Base-by-base conservation (phyloP, 768 basidiomycete genomes). In the Russula earlei region DNA sequence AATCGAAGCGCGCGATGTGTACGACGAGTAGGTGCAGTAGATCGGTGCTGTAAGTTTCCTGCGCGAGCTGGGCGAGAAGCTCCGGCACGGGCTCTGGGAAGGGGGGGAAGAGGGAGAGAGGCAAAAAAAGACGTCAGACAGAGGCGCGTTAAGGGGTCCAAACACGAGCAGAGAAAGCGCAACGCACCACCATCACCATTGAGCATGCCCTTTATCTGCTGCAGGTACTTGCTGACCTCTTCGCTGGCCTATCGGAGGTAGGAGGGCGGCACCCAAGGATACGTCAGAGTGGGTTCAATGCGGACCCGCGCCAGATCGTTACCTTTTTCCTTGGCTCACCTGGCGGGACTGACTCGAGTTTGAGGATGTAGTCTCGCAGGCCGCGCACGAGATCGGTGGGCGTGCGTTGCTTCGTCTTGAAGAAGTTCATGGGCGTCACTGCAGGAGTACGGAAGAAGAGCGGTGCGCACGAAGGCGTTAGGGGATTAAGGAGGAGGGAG, bases 21-120 rank as follows among this genome's bases (percentile, higher is more conserved):
- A 82, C 74, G 31, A 98, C 84, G 58, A 96, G 80, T 36, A 82
- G 74, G 58, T 87, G 79, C 24, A 98, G 76, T 24, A 98, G 76
- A 67, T 96, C 91, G 44, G 87, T 89, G 58, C 83, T 83, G 73
- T 97, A 98, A 9, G 91, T 91, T 68, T 98, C 95, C 66, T 97
- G 93, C 0, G 95, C 89, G 11, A 98, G 82, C 68, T 97, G 94
- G 7, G 94, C 92, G 41, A 97, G 80, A 31, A 91, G 75, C 64
- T 98, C 95, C 0, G 93, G 89, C 15, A 85, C 73, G 8, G 92
- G 88, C 58, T 94, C 92, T 83, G 65, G 66, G 51, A n/a, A 31
- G 5, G 29, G 29, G 29, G 29, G 29, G 29, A 31, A 10, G 10
- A 10, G 29, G 29, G 29, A 31, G 29, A 10, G 7, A 31, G 29